Conservation (phyloP, 2,329 filamentous ascomycete species). For the Pseudogymnoascus sp. region DNA sequence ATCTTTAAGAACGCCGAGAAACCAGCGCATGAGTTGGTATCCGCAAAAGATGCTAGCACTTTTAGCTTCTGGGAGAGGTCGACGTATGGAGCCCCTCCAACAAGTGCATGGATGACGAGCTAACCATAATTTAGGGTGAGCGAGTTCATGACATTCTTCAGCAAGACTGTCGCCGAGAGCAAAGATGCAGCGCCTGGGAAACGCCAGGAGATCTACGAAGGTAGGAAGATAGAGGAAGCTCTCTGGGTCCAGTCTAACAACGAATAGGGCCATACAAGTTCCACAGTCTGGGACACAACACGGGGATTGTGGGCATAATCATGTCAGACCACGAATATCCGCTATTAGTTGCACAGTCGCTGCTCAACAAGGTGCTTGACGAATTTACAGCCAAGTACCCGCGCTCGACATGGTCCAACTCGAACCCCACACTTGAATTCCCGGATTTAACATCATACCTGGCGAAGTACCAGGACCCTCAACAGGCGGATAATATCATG, state of each 20-base stretch:
- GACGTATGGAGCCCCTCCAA: constrained; percentile 2
- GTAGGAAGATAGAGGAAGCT: constrained; percentile 31
- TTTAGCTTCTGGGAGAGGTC: constrained; percentile 9
- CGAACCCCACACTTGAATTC: constrained; percentile 49
- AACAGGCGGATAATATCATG: constrained; percentile 83
- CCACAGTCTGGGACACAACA: constrained; percentile 67
- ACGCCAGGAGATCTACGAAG: constrained; percentile 77
- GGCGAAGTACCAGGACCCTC: constrained; percentile 73
- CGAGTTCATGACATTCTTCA: constrained; percentile 74
- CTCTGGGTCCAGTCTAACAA: constrained; percentile 9
- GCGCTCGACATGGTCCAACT: constrained; percentile 54
- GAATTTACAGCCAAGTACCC: constrained; percentile 77
- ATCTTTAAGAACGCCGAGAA: constrained; percentile 74
- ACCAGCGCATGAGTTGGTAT: constrained; percentile 62
- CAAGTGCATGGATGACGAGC: constrained; percentile 14
- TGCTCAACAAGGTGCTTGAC: constrained; percentile 79
- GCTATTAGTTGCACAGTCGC: constrained; percentile 70
- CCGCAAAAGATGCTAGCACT: constrained; percentile 7
- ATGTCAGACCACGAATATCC: constrained; percentile 72
- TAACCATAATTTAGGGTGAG: constrained; percentile 33
- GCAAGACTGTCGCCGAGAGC: constrained; percentile 78
- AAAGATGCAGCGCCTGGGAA: constrained; percentile 60
- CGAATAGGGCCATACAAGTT: constrained; percentile 55
- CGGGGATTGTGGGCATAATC: constrained; percentile 68
- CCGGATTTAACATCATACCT: constrained; percentile 75